Percentiles rank a stretch among this genome's conserved stretches.
Conservation (phyloP, 495 filamentous ascomycete species). For the Penicillium cinerascens region DNA sequence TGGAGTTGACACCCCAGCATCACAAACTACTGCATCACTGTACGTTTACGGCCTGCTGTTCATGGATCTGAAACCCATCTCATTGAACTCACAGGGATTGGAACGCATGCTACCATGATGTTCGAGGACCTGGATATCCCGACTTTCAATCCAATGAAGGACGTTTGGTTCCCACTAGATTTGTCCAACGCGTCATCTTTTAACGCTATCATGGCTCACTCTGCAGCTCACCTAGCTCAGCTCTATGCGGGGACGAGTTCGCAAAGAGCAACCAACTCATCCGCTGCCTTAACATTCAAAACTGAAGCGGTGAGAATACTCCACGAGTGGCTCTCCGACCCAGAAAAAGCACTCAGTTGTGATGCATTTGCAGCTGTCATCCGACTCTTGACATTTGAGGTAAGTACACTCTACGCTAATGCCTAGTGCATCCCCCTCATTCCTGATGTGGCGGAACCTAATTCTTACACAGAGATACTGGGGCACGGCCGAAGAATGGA, state of each 20-base stretch:
- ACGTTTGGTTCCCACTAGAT: conserved; percentile 33
- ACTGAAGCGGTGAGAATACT: conserved; percentile 24
- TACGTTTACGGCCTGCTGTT: conserved; percentile 1
- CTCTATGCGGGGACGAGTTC: conserved; percentile 17
- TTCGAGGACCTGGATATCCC: conserved; percentile 21
- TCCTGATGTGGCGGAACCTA: background rate
- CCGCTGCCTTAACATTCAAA: conserved; percentile 23
- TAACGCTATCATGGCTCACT: conserved; percentile 29
- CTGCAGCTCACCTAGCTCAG: conserved; percentile 26
- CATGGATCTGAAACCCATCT: background rate
- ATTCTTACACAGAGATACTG: conserved; percentile 23
- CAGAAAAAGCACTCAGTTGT: conserved; percentile 23
- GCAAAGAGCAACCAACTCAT: conserved; percentile 12
- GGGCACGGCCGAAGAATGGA: conserved; percentile 28
- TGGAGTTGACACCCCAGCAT: conserved; percentile 24
- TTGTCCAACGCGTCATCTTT: conserved; percentile 30
- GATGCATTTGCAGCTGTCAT: conserved; percentile 28
- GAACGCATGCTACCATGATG: conserved; percentile 31
- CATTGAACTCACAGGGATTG: conserved; percentile 19
- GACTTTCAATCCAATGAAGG: conserved; percentile 30
- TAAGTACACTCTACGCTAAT: background rate
- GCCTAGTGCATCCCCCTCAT: background rate
- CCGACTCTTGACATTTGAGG: conserved; percentile 29
- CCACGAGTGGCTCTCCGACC: conserved; percentile 19
- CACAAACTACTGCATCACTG: conserved; percentile 30